Evolutionary conservation across 257 asterid species (phyloP).

Genomic region (Solanum lycopersicoides): DNA sequence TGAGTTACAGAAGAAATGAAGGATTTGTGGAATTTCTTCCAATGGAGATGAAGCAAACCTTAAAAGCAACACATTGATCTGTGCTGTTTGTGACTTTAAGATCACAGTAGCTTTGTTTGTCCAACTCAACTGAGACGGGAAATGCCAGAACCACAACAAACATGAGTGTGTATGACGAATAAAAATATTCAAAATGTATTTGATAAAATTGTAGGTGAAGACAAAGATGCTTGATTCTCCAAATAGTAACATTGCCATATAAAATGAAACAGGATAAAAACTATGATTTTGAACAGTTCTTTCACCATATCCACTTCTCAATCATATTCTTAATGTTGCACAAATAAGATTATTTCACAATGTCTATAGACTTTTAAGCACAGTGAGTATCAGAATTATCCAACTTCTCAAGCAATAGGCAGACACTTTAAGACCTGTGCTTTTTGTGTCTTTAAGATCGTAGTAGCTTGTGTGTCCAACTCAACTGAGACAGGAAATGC

Average conservation of each 20-base stretch:
- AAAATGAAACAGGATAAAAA: neutral
- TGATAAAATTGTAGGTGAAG: neutral
- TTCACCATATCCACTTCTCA: neutral
- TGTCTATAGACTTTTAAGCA: neutral
- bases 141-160: neutral
- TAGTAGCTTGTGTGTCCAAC: slow-evolving; percentile 65
- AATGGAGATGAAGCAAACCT: slow-evolving; percentile 25
- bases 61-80: slow-evolving; percentile 69
- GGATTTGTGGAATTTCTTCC: neutral
- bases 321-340: neutral
- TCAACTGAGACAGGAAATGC: slow-evolving; percentile 37
- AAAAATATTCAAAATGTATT: neutral
- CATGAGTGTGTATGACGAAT: neutral
- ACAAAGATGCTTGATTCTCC: neutral
- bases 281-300: neutral
- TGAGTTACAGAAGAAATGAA: neutral
- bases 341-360: neutral
- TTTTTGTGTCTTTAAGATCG: slow-evolving; percentile 66
- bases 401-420: neutral
- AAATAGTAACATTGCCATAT: neutral
- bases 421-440: slow-evolving; percentile 22
- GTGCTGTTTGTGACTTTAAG: slow-evolving; percentile 69
- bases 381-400: neutral
- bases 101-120: slow-evolving; percentile 73
- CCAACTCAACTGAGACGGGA: slow-evolving; percentile 56